Conservation (phyloP, 345 rosid genomes). For the Dipteronia sinensis region DNA sequence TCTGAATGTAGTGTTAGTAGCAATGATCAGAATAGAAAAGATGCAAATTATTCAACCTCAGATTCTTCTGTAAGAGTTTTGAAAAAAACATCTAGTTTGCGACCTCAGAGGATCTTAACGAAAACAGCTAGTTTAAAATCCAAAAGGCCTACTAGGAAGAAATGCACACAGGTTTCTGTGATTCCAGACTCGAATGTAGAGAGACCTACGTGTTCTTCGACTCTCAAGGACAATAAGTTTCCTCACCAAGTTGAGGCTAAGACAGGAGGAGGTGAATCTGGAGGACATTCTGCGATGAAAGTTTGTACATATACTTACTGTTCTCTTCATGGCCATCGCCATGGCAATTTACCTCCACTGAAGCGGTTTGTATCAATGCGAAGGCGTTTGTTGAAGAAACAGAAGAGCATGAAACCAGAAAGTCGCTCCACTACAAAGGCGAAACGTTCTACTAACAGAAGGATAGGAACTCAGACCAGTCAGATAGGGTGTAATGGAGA, state of each 20-base stretch:
- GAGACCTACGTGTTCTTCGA: slow-evolving; percentile 81
- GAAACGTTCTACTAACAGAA: slow-evolving; percentile 33
- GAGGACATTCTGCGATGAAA: slow-evolving; percentile 31
- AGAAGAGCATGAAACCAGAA: slow-evolving; percentile 48
- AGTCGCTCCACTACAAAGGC: slow-evolving; percentile 32
- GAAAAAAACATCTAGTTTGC: slow-evolving; percentile 37
- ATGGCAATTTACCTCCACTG: slow-evolving; percentile 50
- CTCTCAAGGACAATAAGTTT: slow-evolving; percentile 68
- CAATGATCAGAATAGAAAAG: slow-evolving; percentile 5
- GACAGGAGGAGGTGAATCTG: slow-evolving; percentile 34
- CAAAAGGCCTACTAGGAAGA: slow-evolving; percentile 35
- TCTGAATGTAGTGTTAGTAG: slow-evolving; percentile 24
- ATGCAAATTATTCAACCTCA: slow-evolving; percentile 14
- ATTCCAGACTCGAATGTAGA: slow-evolving; percentile 29
- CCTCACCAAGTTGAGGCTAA: slow-evolving; percentile 36
- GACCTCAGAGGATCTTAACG: slow-evolving; percentile 41
- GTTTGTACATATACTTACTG: slow-evolving; percentile 80
- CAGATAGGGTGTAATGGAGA: slow-evolving; percentile 2
- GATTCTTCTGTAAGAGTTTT: slow-evolving; percentile 31
- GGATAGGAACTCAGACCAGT: slow-evolving; percentile 32
- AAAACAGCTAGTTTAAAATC: slow-evolving; percentile 54
- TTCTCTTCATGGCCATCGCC: slow-evolving; percentile 81
- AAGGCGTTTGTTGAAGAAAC: slow-evolving; percentile 48
- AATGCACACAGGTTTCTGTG: slow-evolving; percentile 21
- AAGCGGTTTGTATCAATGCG: slow-evolving; percentile 68